These are phyloP conservation scores for Ophiostoma angusticollis DNA, from an alignment of 2,329 filamentous ascomycete genomes.

Conservation along the genomic window DNA sequence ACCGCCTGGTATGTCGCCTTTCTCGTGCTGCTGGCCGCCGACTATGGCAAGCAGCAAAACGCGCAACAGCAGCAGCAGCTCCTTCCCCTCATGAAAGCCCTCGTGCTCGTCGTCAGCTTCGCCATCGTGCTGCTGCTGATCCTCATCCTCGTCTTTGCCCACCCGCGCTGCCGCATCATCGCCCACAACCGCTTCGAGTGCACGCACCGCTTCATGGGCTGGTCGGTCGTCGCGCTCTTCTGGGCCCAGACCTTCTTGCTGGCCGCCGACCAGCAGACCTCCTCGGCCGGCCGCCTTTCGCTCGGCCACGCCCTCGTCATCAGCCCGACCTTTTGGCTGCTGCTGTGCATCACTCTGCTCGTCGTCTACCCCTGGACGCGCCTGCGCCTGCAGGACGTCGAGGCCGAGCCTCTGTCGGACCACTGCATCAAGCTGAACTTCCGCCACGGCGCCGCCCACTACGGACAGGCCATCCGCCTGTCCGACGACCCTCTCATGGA, in stretches of 20 bases:
- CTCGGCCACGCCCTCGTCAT: conserved; percentile 26
- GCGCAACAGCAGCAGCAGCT: neutral
- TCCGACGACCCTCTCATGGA: conserved; percentile 52
- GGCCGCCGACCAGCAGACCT: conserved; percentile 28
- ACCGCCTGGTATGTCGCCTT: conserved; percentile 32
- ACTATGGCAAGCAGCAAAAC: conserved; percentile 12
- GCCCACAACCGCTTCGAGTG: conserved; percentile 25
- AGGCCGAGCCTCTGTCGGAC: conserved; percentile 52
- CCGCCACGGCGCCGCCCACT: conserved; percentile 45
- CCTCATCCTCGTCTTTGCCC: conserved; percentile 19
- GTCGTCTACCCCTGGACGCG: conserved; percentile 62
- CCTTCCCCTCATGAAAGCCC: conserved; percentile 13
- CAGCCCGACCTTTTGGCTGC: conserved; percentile 49
- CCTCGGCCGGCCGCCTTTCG: conserved; percentile 16
- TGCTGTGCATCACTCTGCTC: conserved; percentile 49
- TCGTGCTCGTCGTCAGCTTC: conserved; percentile 20
- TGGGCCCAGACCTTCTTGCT: conserved; percentile 49
- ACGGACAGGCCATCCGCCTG: conserved; percentile 45
- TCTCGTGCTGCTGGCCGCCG: conserved; percentile 23
- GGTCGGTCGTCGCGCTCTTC: conserved; percentile 35
- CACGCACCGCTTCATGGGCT: conserved; percentile 25
- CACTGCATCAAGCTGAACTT: conserved; percentile 64
- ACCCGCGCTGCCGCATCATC: conserved; percentile 19
- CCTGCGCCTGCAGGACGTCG: conserved; percentile 54
- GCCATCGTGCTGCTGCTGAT: conserved; percentile 17